Evolutionary conservation across 2,329 filamentous ascomycete genomes (phyloP).

Genomic region (Metarhizium album): DNA sequence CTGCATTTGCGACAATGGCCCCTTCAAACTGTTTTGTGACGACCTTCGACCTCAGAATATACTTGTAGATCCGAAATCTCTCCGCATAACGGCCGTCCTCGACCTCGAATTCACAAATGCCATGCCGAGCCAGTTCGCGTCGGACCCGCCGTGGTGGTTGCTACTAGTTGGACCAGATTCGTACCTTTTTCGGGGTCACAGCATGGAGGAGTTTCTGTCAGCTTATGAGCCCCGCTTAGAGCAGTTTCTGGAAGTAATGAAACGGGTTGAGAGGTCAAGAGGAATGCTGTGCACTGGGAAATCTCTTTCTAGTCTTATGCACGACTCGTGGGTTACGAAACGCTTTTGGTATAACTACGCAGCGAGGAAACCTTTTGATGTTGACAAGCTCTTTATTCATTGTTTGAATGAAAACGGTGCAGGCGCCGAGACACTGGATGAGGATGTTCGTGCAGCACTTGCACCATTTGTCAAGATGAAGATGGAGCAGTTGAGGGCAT

Average conservation of each 20-base stretch:
- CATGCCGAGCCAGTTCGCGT: not conserved
- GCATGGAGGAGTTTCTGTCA: not conserved
- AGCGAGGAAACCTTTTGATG: constrained; percentile 22
- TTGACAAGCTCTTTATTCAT: constrained; percentile 24
- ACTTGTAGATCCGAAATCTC: not conserved
- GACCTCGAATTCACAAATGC: constrained; percentile 1
- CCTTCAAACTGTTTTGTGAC: constrained; percentile 1
- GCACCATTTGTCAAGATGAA: constrained; percentile 9
- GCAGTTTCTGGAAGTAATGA: not conserved
- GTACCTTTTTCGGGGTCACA: not conserved
- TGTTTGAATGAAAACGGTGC: constrained; percentile 15
- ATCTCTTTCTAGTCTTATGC: constrained; percentile 15
- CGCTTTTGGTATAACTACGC: constrained; percentile 26
- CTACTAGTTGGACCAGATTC: not conserved
- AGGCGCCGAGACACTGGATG: constrained; percentile 6
- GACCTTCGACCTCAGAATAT: not conserved
- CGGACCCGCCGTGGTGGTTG: not conserved
- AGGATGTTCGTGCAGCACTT: constrained; percentile 11
- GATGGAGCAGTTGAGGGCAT: constrained; percentile 2
- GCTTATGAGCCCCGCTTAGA: not conserved
- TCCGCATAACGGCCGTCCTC: constrained; percentile 43
- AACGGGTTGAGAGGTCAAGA: not conserved
- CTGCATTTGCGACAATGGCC: not conserved
- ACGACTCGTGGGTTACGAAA: constrained; percentile 21
- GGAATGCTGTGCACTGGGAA: too few species aligned